Evolutionary conservation across 345 rosid genomes (phyloP), one percentile per base, ranked within the genome.

Genomic region (Trapa incisa): DNA sequence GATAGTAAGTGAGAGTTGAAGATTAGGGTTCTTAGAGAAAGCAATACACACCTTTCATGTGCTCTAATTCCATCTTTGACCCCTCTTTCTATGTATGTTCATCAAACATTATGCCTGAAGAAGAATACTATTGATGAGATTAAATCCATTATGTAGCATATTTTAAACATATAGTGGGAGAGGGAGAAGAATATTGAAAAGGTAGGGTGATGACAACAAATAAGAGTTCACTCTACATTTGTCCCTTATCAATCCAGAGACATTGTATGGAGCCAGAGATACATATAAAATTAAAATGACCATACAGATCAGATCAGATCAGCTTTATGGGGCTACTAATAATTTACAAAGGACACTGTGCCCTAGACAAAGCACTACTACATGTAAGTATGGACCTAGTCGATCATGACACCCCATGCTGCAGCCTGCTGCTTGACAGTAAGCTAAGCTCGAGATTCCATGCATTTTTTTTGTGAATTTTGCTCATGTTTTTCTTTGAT

Each of bases 361-460:
- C 67, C 67, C 33, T 38, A 63, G 66, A 64, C 48, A 64, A 41
- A 65, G 43, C 47, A 65, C 32, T 22, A n/a, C 29, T 22, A 22
- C 13, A 41, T 35, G 1, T 43, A 48, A 22, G 67, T 65, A 65
- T 53, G 67, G 67, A 65, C 47, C 47, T 10, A 45, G 3, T 1
- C 16, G 29, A 22, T 22, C 29, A 22, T 22, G 29, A 64, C 4
- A 64, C 39, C 47, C 48, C 14, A 58, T 58, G 63, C 63, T 32
- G 5, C 60, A 54, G 37, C 37, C 16, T 63, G 47, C 29, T 22
- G 29, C 29, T 22, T 22, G 29, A 22, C 29, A 22, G 29, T 22
- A 15, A 3, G 15, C 37, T 63, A 3, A 16, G 45, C 66, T 64
- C 66, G 66, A 64, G 66, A 64, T 64, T 64, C 41, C 17, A 64